Base-by-base conservation (phyloP, 1,139 yeast genomes). In the Taphrina pruni region DNA sequence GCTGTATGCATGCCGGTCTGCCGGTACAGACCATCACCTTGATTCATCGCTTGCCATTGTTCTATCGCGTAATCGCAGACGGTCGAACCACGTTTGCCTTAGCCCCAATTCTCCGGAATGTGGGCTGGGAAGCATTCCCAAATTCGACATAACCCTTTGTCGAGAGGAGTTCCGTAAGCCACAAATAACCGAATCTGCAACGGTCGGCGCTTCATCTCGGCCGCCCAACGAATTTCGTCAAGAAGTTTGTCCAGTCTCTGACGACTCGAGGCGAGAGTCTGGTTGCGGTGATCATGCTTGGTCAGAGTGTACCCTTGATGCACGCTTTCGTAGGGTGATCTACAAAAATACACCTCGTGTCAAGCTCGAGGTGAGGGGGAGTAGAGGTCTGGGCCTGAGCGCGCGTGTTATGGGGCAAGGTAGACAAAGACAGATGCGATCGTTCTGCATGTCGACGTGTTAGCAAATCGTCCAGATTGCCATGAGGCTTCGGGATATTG, bases 181-280 rank as follows among this genome's bases (percentile, higher is more conserved):
- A 45, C 48, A n/a, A 45, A 45, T n/a, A 14, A n/a, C 48, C 48
- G 48, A 45, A 45, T 45, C 48, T 45, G 48, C 48, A 45, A 45
- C 48, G 46, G 48, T 45, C 48, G 48, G 48, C 43, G 48, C 48
- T 45, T 45, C 5, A 12, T 17, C n/a, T n/a, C 20, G 48, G 20
- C n/a, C n/a, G 17, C 48, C 32, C 32, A 26, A 26, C 32, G 32
- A 1, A 26, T 26, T 26, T 26, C 1, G 32, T 26, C 32, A 26
- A 26, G 32, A 4, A 26, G 2, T 26, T 1, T 26, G 43, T 39
- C 43, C 43, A 39, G 1, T 39, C 32, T 26, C 32, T 26, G 11
- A 1, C 14, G 43, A 39, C 43, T 39, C 48, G 48, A 12, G 48
- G 48, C 48, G n/a, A n/a, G n/a, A 5, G 48, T 45, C 48, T 45